Base-by-base conservation (phyloP, 176 grass and related monocot genomes). In the Carex kokanica region DNA sequence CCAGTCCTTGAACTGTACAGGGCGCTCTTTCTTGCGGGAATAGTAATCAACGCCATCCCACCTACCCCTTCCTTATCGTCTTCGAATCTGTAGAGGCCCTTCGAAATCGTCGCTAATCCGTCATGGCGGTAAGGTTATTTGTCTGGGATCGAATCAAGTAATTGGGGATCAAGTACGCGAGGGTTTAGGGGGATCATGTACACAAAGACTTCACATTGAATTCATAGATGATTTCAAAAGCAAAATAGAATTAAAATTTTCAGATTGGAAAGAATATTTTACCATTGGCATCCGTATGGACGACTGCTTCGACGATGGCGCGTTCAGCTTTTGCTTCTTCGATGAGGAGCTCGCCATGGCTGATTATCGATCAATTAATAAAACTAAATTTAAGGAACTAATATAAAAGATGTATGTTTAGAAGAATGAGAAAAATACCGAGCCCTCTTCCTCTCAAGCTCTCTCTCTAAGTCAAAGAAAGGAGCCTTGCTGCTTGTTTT, bases 11-110 rank as follows among this genome's bases (percentile, higher is more conserved):
- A 4, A 36, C 34, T 36, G 29, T 31, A 31, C 29, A 36, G 34
- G 34, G 34, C 87, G 88, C 87, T 93, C 84, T 54, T 91, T 91
- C 29, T 87, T 83, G 61, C 40, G 29, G 63, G 43, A 29, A 83
- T 84, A 94, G 88, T 92, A 94, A 85, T 94, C 95, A 32, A 86
- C 90, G 61, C 73, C 83, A 75, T 92, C 80, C 88, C 88, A 97
- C 15, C 40, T 45, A 92, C 88, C 60, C 94, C 92, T 84, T 94
- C 91, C 45, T 78, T 90, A 69, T 94, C 89, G 45, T 88, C 86
- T 12, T 97, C 88, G 90, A 97, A 91, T 60, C 87, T 81, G 83
- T 94, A 85, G 18, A 87, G 86, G 55, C n/a, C 94, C 92, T 87
- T 90, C 85, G 24, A 90, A 92, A 65, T 97, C 81, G 21, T 83